Conservation (phyloP, 164 flowering plant genomes). For the Santalum album region DNA sequence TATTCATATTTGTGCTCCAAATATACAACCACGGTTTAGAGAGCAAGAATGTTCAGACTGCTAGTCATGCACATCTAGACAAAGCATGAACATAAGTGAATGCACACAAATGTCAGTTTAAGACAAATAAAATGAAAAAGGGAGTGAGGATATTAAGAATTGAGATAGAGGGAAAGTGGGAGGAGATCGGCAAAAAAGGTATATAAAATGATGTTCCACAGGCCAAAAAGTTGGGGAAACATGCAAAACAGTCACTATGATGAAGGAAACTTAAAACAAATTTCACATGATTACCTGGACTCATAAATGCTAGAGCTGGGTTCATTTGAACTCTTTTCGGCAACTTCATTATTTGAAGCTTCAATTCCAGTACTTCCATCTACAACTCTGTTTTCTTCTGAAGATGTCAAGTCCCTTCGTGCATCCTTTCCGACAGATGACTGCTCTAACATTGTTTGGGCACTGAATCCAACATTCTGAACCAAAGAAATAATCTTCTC, state of each 20-base stretch:
- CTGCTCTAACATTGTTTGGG: slow-evolving; percentile 11
- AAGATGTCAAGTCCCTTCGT: slow-evolving; percentile 7
- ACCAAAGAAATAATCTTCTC: slow-evolving; percentile 47
- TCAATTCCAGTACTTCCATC: slow-evolving; percentile 9
- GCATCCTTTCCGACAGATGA: slow-evolving; percentile 10
- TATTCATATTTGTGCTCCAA: background rate
- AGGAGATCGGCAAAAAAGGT: too few species aligned
- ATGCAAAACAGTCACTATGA: too few species aligned
- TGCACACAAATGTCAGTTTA: too few species aligned
- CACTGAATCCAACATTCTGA: slow-evolving; percentile 19
- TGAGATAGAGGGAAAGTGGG: too few species aligned
- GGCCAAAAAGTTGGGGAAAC: too few species aligned
- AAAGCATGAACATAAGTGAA: too few species aligned
- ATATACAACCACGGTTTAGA: background rate
- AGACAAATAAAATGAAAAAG: too few species aligned
- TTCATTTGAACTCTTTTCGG: slow-evolving; percentile 18
- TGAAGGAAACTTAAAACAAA: too few species aligned
- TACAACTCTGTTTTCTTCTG: slow-evolving; percentile 13
- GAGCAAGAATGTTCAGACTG: background rate
- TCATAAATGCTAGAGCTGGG: slow-evolving; percentile 19
- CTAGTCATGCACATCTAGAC: too few species aligned
- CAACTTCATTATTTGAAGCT: slow-evolving; percentile 11
- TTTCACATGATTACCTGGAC: slow-evolving; percentile 29
- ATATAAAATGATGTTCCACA: too few species aligned
- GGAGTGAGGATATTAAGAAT: too few species aligned